These are phyloP conservation scores for Austroboletus eburneus DNA, from an alignment of 768 basidiomycete species.

Conservation along the genomic window DNA sequence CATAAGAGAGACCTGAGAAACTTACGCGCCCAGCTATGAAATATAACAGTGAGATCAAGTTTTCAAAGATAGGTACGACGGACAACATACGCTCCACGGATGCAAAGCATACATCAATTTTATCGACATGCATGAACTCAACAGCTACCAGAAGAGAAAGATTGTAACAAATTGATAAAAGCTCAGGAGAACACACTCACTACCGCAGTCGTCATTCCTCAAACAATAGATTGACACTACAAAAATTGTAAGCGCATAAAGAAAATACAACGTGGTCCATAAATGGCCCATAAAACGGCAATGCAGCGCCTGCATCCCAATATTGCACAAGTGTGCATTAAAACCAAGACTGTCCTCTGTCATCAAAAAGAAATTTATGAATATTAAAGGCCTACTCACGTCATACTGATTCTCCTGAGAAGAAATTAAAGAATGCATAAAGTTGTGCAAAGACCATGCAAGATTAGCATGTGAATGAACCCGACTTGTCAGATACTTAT, in stretches of 20 bases:
- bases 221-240: background rate
- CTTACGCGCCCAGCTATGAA: constrained; percentile 10
- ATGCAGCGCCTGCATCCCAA: constrained; percentile 10
- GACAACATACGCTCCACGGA: constrained; percentile 9
- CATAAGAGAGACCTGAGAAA: background rate
- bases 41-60: background rate
- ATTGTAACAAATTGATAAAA: no score
- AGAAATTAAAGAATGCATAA: background rate
- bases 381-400: constrained; percentile 9
- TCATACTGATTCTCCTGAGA: constrained; percentile 20
- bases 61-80: background rate
- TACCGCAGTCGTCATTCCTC: background rate
- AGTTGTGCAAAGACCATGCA: constrained; percentile 2
- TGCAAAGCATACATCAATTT: constrained; percentile 10
- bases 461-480: constrained; percentile 11
- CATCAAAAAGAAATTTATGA: background rate
- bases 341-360: constrained; percentile 16
- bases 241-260: constrained; percentile 5
- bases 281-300: no score
- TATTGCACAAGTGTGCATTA: constrained; percentile 24
- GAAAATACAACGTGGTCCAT: constrained; percentile 5
- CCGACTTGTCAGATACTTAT: background rate
- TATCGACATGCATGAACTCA: constrained; percentile 6
- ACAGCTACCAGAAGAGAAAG: background rate
- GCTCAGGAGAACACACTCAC: background rate